phyloP scores from a whole-genome alignment of 2,329 filamentous ascomycete genomes.

The Sporothrix globosa region DNA sequence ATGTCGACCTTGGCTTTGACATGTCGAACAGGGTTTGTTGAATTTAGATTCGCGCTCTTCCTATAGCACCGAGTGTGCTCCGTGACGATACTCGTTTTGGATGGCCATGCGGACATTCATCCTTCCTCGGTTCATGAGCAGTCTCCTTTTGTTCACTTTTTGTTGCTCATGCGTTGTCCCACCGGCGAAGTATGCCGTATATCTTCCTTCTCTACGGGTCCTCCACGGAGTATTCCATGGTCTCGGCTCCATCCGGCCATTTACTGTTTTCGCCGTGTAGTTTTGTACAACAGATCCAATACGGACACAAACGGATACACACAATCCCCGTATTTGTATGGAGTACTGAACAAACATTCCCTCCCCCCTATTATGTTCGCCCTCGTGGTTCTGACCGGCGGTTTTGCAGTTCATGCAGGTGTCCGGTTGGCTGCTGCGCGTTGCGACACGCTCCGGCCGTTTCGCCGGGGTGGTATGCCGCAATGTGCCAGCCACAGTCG shows the following conservation, averaged over 20 bases:
- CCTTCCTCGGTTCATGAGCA: not conserved
- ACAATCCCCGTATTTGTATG: too few relatives aligned
- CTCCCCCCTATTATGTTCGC: too few relatives aligned
- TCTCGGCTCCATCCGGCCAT: not conserved
- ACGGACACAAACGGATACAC: not conserved
- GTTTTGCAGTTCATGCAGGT: too few relatives aligned
- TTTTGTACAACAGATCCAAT: not conserved
- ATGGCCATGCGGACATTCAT: not conserved
- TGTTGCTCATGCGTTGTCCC: too few relatives aligned
- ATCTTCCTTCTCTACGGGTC: not conserved
- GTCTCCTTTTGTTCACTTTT: slow-evolving; percentile 10
- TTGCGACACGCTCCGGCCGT: too few relatives aligned
- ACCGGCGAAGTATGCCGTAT: too few relatives aligned
- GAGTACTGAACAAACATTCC: not conserved
- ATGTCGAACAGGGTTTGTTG: not conserved
- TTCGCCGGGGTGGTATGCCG: too few relatives aligned
- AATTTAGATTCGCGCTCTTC: not conserved
- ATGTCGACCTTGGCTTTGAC: not conserved
- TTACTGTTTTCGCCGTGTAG: not conserved
- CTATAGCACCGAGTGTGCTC: too few relatives aligned
- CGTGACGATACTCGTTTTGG: not conserved
- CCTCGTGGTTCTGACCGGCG: too few relatives aligned
- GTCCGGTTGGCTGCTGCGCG: too few relatives aligned
- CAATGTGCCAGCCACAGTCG: too few relatives aligned
- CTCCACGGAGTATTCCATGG: not conserved